A percentile compares a stretch with the other conserved stretches of the same genome.
phyloP scores from a whole-genome alignment of 371 early-diverging fungal species.

The Dichotomocladium elegans region DNA sequence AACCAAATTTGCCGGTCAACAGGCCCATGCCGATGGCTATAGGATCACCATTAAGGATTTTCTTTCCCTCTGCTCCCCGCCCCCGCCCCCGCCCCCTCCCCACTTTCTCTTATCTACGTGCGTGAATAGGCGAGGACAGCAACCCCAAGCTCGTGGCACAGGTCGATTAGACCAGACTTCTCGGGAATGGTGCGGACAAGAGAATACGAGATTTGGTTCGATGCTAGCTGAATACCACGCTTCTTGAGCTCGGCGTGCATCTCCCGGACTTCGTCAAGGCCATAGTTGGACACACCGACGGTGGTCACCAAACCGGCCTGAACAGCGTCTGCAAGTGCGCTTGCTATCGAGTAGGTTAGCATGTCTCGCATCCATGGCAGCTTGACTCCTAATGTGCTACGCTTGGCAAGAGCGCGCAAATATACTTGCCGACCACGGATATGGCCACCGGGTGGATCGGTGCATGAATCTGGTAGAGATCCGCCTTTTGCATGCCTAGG shows the following conservation, averaged over 20 bases:
- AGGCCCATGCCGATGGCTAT: slow-evolving; percentile 46
- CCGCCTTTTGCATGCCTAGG: slow-evolving; percentile 51
- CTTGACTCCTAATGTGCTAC: neutral
- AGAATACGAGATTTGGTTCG: slow-evolving; percentile 53
- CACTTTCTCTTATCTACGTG: slow-evolving; percentile 12
- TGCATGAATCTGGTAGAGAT: slow-evolving; percentile 76
- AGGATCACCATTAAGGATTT: neutral
- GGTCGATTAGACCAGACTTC: slow-evolving; percentile 44
- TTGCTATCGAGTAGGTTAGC: slow-evolving; percentile 16
- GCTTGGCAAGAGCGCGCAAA: neutral
- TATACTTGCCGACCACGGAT: slow-evolving; percentile 43
- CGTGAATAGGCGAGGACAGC: slow-evolving; percentile 60
- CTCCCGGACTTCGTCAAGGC: slow-evolving; percentile 37
- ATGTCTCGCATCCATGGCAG: no score
- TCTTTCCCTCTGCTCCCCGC: no score
- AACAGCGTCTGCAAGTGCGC: slow-evolving; percentile 50
- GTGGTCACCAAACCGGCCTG: slow-evolving; percentile 53
- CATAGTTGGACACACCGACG: slow-evolving; percentile 71
- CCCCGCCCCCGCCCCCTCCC: no score
- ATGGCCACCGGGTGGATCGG: slow-evolving; percentile 52
- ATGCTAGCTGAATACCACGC: slow-evolving; percentile 49
- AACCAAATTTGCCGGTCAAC: slow-evolving; percentile 47
- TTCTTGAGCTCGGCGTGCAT: slow-evolving; percentile 50
- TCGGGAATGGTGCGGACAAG: slow-evolving; percentile 48
- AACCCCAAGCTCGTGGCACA: slow-evolving; percentile 55